Evolutionary conservation across 345 rosid genomes (phyloP), one percentile per base, ranked within the genome.

Genomic region (Salix viminalis): DNA sequence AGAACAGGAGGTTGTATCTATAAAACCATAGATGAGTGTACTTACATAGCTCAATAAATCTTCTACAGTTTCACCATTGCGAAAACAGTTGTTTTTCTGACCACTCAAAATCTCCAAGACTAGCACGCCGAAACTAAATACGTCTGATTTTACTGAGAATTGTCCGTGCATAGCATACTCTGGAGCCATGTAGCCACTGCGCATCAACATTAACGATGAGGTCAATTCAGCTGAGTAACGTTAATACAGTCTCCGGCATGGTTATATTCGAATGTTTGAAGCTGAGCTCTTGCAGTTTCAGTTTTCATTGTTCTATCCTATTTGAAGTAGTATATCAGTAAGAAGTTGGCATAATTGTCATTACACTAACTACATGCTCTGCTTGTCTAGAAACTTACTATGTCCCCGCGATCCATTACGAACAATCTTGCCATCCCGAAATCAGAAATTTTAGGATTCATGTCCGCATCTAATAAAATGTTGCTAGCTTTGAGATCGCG

Each of bases 161-260:
- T 78, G 69, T 5, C 92, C 92, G 3, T 84, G 77, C 90, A 80
- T 71, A 60, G 80, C 87, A 71, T 89, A 89, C 69, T 89, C 91
- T 3, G 92, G 90, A 23, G 90, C 81, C 83, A 86, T 84, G 50
- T 82, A 87, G 2, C 91, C 89, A 75, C 90, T 91, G 60, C 68
- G 75, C 1, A 7, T 19, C 3, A 44, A 12, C 48, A 30, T 13
- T 21, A 42, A 0, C 2, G 11, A 21, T 4, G 54, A 74, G 16
- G 1, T 28, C n/a, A 50, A 2, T 60, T 37, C 8, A 34, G 1
- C 14, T 32, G 5, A 32, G 34, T 5, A 44, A 44, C 48, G 4
- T 44, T 44, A 44, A 44, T 13, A 44, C 5, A 0, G 15, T 44
- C 48, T 44, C 15, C 16, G 3, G 13, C 48, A 44, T 44, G 48